Conservation (phyloP, 2,329 filamentous ascomycete species). For the Stemphylium lycopersici region DNA sequence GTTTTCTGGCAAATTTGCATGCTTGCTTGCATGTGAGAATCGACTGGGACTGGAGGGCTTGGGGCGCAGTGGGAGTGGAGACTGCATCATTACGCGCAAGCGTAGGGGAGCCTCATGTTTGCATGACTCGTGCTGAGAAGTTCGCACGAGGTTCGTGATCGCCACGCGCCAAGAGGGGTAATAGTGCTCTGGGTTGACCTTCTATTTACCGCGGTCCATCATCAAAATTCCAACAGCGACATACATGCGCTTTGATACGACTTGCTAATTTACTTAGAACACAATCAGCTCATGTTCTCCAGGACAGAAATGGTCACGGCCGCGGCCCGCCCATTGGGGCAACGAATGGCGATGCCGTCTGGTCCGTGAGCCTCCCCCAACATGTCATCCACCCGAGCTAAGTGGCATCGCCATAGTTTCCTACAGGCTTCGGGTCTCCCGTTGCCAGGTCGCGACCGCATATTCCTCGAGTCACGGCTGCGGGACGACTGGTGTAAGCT, state of each 20-base stretch:
- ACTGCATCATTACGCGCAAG: neutral
- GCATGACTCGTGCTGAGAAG: neutral
- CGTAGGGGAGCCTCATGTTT: neutral
- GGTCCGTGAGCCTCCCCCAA: neutral
- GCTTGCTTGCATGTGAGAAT: neutral
- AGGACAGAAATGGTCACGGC: neutral
- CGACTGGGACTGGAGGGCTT: neutral
- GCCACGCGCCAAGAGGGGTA: neutral
- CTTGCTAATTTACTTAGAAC: neutral
- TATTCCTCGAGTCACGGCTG: neutral
- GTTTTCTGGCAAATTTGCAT: neutral
- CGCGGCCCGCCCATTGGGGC: constrained; percentile 1
- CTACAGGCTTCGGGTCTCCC: neutral
- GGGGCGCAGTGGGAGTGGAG: neutral
- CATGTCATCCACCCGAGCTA: constrained; percentile 1
- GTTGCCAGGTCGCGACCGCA: neutral
- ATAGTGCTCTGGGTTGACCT: too few relatives aligned
- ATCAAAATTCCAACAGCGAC: neutral
- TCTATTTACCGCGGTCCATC: too few relatives aligned
- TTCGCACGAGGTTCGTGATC: neutral
- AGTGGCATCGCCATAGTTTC: constrained; percentile 1
- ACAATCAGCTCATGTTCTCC: neutral
- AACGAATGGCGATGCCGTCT: constrained; percentile 1
- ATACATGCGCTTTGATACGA: neutral
- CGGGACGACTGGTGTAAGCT: neutral